Conservation (phyloP, 1,284 basidiomycete species). For the Rhizoctonia solani region DNA sequence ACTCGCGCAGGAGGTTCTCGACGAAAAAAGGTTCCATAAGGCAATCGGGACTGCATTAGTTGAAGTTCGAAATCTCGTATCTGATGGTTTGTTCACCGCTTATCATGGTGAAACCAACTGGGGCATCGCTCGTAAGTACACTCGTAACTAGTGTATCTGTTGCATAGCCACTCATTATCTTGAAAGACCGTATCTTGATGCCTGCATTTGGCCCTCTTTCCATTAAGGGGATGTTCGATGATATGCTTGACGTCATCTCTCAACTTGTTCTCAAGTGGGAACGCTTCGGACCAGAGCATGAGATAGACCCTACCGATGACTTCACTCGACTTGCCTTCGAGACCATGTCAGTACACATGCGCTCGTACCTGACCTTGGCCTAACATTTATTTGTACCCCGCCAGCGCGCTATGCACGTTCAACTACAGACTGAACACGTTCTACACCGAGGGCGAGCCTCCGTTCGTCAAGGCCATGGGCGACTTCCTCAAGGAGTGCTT, state of each 20-base stretch:
- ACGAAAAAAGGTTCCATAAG: slow-evolving; percentile 55
- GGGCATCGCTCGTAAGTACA: slow-evolving; percentile 48
- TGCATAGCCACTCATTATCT: slow-evolving; percentile 1
- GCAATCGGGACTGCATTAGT: slow-evolving; percentile 46
- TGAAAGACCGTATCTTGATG: slow-evolving; percentile 56
- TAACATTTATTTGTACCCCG: not conserved
- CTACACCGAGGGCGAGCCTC: slow-evolving; percentile 41
- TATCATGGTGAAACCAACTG: slow-evolving; percentile 54
- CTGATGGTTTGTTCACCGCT: slow-evolving; percentile 55
- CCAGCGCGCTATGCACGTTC: slow-evolving; percentile 38
- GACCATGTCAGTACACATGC: slow-evolving; percentile 50
- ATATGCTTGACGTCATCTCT: slow-evolving; percentile 56
- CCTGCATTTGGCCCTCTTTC: slow-evolving; percentile 56
- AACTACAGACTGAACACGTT: slow-evolving; percentile 43
- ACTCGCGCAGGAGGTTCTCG: slow-evolving; percentile 52
- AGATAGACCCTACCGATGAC: slow-evolving; percentile 54
- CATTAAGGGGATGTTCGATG: slow-evolving; percentile 55
- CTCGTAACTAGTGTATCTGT: not conserved
- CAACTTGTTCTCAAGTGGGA: slow-evolving; percentile 57
- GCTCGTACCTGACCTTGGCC: not conserved
- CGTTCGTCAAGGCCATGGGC: slow-evolving; percentile 41
- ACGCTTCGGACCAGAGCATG: slow-evolving; percentile 51
- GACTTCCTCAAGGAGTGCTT: slow-evolving; percentile 36
- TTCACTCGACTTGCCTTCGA: slow-evolving; percentile 56
- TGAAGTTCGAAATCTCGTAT: slow-evolving; percentile 51